Evolutionary conservation across 2,329 filamentous ascomycete genomes (phyloP), one percentile per base, ranked within the genome.

Genomic region (Diaporthe longicolla): DNA sequence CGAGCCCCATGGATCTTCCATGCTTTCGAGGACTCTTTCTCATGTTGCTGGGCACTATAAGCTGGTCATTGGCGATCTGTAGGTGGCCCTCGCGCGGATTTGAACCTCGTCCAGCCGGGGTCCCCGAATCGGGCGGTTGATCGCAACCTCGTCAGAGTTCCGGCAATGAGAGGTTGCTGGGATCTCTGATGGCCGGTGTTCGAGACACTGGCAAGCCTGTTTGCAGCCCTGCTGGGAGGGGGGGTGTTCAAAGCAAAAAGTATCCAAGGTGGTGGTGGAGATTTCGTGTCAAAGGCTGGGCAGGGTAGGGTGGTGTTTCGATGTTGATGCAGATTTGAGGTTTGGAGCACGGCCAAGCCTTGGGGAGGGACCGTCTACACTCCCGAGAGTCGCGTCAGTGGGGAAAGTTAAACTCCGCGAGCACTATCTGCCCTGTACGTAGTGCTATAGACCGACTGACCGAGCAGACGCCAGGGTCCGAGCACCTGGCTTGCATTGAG

Each of bases 1-100:
- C 78, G 89, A 90, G 82, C 87, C 87, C 89, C 89, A 91, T 78
- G 89, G 89, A 88, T 91, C 88, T 81, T 91, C 89, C 89, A 91
- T 91, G 76, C 79, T 83, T 81, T 78, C 81, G 82, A 78, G 74
- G 66, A 54, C 50, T 50, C 45, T 52, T 71, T 76, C 68, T 76
- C 76, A 78, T 78, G 69, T 73, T 75, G 76, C 55, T 61, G 55
- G 26, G 58, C 52, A 43, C 68, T 75, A 74, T 72, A 70, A 43
- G 1, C 50, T 52, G 57, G n/a, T 50, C 74, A 75, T 75, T 71
- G 72, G 57, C 50, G 26, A 70, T 71, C 15, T 68, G 37, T 32
- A 58, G 74, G 71, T 73, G 74, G 74, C 66, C 74, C n/a, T 65
- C 70, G 24, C 35, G 52, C 40, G 43, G 50, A 29, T 24, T 69